phyloP scores from a whole-genome alignment of 768 basidiomycete species.

The Tulasnella sp. region DNA sequence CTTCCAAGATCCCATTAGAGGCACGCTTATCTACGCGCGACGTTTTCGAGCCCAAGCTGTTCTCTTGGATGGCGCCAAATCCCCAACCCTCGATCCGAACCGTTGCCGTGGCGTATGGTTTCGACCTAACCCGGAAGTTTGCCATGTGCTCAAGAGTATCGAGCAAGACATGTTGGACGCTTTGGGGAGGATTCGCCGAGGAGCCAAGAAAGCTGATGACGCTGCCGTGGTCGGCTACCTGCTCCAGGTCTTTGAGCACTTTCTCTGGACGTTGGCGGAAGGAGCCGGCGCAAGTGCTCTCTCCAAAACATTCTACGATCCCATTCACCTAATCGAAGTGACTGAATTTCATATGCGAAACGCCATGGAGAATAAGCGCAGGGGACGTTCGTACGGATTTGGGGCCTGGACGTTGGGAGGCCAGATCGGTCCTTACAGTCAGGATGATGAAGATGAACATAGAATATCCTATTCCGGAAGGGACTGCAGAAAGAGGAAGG shows the following conservation, averaged over 20 bases:
- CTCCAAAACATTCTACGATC: background rate
- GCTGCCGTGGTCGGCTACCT: background rate
- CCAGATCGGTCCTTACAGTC: background rate
- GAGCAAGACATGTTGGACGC: background rate
- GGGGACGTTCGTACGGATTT: background rate
- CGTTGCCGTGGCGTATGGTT: background rate
- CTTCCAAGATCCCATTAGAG: background rate
- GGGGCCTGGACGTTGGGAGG: background rate
- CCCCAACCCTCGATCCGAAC: background rate
- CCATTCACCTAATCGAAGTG: background rate
- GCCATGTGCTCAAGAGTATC: background rate
- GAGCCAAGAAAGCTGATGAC: background rate
- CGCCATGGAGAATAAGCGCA: slow-evolving; percentile 1
- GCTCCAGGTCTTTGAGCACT: background rate
- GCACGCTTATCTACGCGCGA: background rate
- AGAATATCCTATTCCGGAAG: background rate
- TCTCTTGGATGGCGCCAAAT: background rate
- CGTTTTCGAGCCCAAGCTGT: background rate
- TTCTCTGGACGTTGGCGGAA: background rate
- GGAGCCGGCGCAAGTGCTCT: background rate
- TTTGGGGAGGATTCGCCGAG: background rate
- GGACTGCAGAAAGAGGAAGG: background rate
- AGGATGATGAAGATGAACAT: background rate
- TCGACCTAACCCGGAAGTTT: background rate
- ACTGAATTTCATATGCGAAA: background rate